Conservation (phyloP, 768 basidiomycete genomes). For the Gelatoporia subvermispora region DNA sequence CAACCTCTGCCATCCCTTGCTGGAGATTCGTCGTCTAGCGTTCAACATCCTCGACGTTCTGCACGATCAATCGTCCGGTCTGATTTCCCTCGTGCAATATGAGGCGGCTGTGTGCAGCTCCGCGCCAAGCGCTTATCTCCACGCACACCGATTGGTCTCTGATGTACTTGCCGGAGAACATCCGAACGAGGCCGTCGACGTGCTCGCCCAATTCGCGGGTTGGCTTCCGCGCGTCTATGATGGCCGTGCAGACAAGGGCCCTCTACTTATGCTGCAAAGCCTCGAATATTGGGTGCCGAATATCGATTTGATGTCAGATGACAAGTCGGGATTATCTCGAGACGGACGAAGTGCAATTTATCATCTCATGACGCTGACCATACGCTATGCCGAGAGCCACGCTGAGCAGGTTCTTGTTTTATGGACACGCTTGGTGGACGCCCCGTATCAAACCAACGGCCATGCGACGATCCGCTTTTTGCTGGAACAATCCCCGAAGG, state of each 20-base stretch:
- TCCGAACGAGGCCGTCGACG: conserved; percentile 54
- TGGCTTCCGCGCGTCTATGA: conserved; percentile 65
- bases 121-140: conserved; percentile 71
- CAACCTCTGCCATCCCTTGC: conserved; percentile 73
- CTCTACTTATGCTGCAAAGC: conserved; percentile 66
- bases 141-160: conserved; percentile 74
- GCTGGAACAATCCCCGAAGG: conserved; percentile 81
- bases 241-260: conserved; percentile 41
- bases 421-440: conserved; percentile 75
- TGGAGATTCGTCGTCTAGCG: conserved; percentile 64
- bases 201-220: conserved; percentile 66
- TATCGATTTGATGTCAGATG: conserved; percentile 64
- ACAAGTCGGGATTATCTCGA: conserved; percentile 47
- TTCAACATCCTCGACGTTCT: conserved; percentile 73
- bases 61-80: conserved; percentile 63
- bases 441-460: conserved; percentile 66
- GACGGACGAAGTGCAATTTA: conserved; percentile 66
- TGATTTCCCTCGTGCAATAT: conserved; percentile 65
- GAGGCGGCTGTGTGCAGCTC: conserved; percentile 69
- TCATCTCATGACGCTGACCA: conserved; percentile 78
- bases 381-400: conserved; percentile 67
- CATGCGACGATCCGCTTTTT: conserved; percentile 79
- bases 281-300: conserved; percentile 81
- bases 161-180: conserved; percentile 77
- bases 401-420: conserved; percentile 76